phyloP scores from a whole-genome alignment of 305 asterid species.

The Solanum hybrid region DNA sequence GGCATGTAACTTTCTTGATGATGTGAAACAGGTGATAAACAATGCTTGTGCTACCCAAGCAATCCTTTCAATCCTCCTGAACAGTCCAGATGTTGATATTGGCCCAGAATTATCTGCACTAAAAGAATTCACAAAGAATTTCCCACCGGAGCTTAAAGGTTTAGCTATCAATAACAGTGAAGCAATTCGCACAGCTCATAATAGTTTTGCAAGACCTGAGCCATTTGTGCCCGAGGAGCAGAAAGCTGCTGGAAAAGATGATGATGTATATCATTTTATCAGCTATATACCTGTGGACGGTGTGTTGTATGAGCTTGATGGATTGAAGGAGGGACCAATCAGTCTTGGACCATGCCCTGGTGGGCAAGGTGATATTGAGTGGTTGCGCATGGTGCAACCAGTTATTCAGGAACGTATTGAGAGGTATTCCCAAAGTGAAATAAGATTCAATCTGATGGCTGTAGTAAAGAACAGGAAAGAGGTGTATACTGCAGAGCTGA shows the following conservation, averaged over 20 bases:
- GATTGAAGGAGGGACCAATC: slow-evolving; percentile 93
- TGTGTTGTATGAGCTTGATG: slow-evolving; percentile 90
- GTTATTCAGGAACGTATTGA: slow-evolving; percentile 88
- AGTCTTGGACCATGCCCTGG: slow-evolving; percentile 73
- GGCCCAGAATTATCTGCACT: slow-evolving; percentile 77
- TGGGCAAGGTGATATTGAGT: slow-evolving; percentile 56
- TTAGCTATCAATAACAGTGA: slow-evolving; percentile 90
- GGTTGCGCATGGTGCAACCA: slow-evolving; percentile 71
- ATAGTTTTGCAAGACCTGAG: slow-evolving; percentile 93
- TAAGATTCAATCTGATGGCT: slow-evolving; percentile 84
- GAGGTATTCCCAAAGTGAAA: slow-evolving; percentile 72
- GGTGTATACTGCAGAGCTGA: slow-evolving; percentile 70
- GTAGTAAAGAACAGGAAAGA: slow-evolving; percentile 84
- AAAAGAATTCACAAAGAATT: slow-evolving; percentile 82
- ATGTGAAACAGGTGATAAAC: slow-evolving; percentile 59
- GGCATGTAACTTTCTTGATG: not conserved
- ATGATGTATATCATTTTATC: slow-evolving; percentile 90
- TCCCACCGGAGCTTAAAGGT: slow-evolving; percentile 92
- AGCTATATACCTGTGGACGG: slow-evolving; percentile 92
- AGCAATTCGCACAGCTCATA: slow-evolving; percentile 88
- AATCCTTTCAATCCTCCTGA: slow-evolving; percentile 74
- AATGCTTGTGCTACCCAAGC: slow-evolving; percentile 99
- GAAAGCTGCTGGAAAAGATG: slow-evolving; percentile 70
- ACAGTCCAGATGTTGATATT: slow-evolving; percentile 72
- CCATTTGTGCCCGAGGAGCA: slow-evolving; percentile 89